phyloP scores from a whole-genome alignment of 257 asterid species.

The Solanum habrochaites region DNA sequence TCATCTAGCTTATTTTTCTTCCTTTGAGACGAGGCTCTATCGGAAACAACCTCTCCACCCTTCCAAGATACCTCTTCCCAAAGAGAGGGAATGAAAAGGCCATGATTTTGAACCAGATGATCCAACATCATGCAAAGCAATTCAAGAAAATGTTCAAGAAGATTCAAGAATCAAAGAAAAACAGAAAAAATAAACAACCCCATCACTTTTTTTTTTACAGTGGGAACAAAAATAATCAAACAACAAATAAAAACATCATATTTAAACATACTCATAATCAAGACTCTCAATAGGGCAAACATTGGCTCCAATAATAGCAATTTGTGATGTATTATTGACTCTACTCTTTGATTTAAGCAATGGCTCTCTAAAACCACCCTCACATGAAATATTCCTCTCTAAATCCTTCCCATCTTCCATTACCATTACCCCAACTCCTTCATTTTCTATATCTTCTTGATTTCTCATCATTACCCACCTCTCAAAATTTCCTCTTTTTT shows the following conservation, averaged over 20 bases:
- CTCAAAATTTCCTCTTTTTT: background rate
- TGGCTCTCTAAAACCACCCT: conserved; percentile 30
- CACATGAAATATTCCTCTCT: conserved; percentile 26
- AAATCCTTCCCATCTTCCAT: conserved; percentile 16
- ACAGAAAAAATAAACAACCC: background rate
- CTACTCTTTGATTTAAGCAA: conserved; percentile 35
- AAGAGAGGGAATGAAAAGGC: background rate
- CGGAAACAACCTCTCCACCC: background rate
- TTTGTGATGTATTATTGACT: conserved; percentile 73
- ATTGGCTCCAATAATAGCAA: conserved; percentile 69
- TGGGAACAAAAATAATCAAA: background rate
- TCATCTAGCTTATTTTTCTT: background rate
- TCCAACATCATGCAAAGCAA: background rate
- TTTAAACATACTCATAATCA: conserved; percentile 62
- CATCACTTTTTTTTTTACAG: background rate
- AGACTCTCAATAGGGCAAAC: conserved; percentile 76
- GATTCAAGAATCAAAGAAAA: background rate
- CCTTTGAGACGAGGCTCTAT: background rate
- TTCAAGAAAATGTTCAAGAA: background rate
- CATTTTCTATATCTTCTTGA: conserved; percentile 47
- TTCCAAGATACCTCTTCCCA: background rate
- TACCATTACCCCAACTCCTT: conserved; percentile 5
- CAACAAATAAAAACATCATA: background rate
- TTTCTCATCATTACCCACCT: background rate
- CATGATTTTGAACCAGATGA: background rate